Percentiles rank a stretch among this genome's conserved stretches.
These are phyloP conservation scores for Vicia sativa DNA, from an alignment of 306 rosid species.

Conservation along the genomic window DNA sequence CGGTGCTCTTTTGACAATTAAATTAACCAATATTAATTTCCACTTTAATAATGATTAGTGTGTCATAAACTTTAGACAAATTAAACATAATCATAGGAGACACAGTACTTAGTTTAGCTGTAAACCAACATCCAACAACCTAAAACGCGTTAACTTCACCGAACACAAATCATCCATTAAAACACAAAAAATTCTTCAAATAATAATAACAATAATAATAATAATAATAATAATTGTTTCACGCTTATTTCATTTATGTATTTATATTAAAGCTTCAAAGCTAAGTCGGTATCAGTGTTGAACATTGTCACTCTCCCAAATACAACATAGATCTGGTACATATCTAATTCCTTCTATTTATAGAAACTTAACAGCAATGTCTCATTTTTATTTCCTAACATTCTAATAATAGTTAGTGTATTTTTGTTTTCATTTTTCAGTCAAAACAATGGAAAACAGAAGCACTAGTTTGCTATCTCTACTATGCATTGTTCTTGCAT, in stretches of 20 bases:
- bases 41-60: conserved; percentile 24
- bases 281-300: conserved; percentile 29
- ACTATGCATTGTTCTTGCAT: conserved; percentile 50
- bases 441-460: conserved; percentile 65
- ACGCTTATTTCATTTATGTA: background rate
- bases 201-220: background rate
- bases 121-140: conserved; percentile 38
- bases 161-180: conserved; percentile 23
- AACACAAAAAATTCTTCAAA: background rate
- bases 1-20: conserved; percentile 42
- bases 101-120: conserved; percentile 36
- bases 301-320: conserved; percentile 20
- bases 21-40: background rate
- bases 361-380: conserved; percentile 9
- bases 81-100: conserved; percentile 7
- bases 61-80: background rate
- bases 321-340: conserved; percentile 40
- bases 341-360: conserved; percentile 26
- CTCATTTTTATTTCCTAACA: conserved; percentile 25
- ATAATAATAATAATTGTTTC: background rate
- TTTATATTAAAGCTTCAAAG: conserved; percentile 29
- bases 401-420: background rate
- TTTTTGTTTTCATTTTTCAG: conserved; percentile 40
- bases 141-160: conserved; percentile 57
- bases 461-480: conserved; percentile 44